Conservation (phyloP, 177 flowering plant species). For the Vitis hybrid region DNA sequence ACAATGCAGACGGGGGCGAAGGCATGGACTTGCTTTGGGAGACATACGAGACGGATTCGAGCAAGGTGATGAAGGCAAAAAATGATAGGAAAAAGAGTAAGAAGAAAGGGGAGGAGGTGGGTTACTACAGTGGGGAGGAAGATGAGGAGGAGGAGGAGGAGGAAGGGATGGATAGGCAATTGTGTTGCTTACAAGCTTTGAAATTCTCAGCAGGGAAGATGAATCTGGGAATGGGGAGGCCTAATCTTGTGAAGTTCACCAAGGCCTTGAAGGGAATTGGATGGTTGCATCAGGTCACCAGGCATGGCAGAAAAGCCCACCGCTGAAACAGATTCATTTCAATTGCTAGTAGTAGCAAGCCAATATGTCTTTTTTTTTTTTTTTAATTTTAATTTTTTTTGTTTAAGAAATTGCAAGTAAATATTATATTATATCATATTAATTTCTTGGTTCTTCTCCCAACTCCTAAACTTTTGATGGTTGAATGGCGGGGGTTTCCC, state of each 20-base stretch:
- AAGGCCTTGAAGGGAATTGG: slow-evolving; percentile 76
- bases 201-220: slow-evolving; percentile 79
- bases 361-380: too few species aligned
- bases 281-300: slow-evolving; percentile 56
- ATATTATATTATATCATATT: too few species aligned
- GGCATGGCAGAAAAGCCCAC: slow-evolving; percentile 41
- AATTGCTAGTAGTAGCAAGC: too few species aligned
- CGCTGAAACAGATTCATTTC: slow-evolving; percentile 9
- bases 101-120: slow-evolving; percentile 8
- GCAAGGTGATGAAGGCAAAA: slow-evolving; percentile 20
- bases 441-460: too few species aligned
- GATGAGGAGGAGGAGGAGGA: slow-evolving; percentile 39
- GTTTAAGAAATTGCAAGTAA: too few species aligned
- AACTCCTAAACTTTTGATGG: too few species aligned
- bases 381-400: too few species aligned
- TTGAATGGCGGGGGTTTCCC: too few species aligned
- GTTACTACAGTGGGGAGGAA: not conserved
- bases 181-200: slow-evolving; percentile 83
- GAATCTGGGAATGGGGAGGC: slow-evolving; percentile 74
- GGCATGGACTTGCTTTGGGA: slow-evolving; percentile 95
- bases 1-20: slow-evolving; percentile 54
- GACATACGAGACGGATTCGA: slow-evolving; percentile 53
- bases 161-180: slow-evolving; percentile 24
- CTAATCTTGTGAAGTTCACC: slow-evolving; percentile 58
- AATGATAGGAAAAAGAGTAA: slow-evolving; percentile 27